Evolutionary conservation across 2,329 filamentous ascomycete species (phyloP), one percentile per base, ranked within the genome.

Genomic region (Magnaporthiopsis poae): DNA sequence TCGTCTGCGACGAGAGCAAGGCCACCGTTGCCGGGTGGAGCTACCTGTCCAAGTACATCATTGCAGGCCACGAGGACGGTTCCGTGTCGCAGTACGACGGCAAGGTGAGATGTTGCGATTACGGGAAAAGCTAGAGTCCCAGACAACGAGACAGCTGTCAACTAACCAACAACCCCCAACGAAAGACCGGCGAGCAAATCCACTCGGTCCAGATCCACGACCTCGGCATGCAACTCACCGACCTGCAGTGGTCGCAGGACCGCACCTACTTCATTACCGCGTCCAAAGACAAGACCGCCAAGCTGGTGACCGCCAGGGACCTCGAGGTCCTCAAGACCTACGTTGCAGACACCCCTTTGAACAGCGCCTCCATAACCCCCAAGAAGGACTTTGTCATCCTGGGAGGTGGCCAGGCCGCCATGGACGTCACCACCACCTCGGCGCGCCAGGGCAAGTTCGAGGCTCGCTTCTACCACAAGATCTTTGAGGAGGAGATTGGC

Each of bases 321-420:
- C 90, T 99, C 75, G 87, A 90, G 74, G 89, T 96, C 70, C 85
- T 99, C 74, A 99, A 99, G 84, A 96, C 90, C 71, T 99, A 96
- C 80, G 76, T 85, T 70, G 84, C 92, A 81, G 95, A 99, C 76
- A 99, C 95, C 5, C 94, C 95, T 46, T 88, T 99, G 72, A 99
- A 99, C 87, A 95, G 90, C 77, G 95, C 95, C 71, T 87, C 89
- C 74, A 95, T 99, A 73, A 96, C 93, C 18, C 88, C 91, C 66
- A 95, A 96, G 81, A 98, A 98, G 82, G 92, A 98, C 77, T 99
- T 91, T 76, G 94, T 99, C 71, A 96, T 99, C 75, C 89, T 99
- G 61, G 95, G 95, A 74, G 95, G 95, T 87, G 95, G 95, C 73
- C 95, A 99, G 82, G 95, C 93, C 71, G 95, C 95, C 76, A 97